These are phyloP conservation scores for Elongisporangium senticosum DNA, from an alignment of 352 stramenopile species.

Conservation along the genomic window DNA sequence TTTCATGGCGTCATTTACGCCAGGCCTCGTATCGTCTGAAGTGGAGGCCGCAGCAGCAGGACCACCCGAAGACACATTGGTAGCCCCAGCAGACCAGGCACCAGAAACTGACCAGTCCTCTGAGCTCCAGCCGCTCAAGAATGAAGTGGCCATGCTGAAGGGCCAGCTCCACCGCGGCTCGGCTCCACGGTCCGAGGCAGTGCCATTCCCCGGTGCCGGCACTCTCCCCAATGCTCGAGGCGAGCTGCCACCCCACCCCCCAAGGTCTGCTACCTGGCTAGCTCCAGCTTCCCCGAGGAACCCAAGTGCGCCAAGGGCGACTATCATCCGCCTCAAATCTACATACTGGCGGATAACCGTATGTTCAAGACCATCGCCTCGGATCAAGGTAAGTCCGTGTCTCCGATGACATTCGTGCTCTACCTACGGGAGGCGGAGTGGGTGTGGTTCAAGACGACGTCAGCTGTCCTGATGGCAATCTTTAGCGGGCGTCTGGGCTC, in stretches of 20 bases:
- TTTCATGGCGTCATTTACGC: slow-evolving; percentile 12
- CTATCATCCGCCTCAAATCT: slow-evolving; percentile 6
- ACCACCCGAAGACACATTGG: neutral
- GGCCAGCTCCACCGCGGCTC: no score
- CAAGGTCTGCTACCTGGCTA: slow-evolving; percentile 5
- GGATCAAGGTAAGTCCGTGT: slow-evolving; percentile 8
- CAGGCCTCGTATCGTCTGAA: neutral
- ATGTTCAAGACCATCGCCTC: slow-evolving; percentile 6
- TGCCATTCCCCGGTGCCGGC: no score
- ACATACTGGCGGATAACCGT: slow-evolving; percentile 3
- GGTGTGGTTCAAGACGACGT: slow-evolving; percentile 4
- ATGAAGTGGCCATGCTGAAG: no score
- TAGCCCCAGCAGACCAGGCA: neutral
- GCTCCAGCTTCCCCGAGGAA: slow-evolving; percentile 7
- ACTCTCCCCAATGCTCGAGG: slow-evolving; percentile 6
- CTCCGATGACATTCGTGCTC: slow-evolving; percentile 11
- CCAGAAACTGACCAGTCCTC: neutral
- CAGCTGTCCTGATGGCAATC: slow-evolving; percentile 9
- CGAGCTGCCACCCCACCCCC: neutral
- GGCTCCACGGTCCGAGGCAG: no score
- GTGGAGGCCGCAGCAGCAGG: neutral
- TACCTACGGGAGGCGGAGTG: slow-evolving; percentile 4
- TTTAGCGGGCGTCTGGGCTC: slow-evolving; percentile 9
- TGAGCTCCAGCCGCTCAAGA: slow-evolving; percentile 1
- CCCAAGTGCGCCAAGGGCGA: slow-evolving; percentile 10